phyloP scores from a whole-genome alignment of 208 protist species.

The Vickermania ingenoplastis region DNA sequence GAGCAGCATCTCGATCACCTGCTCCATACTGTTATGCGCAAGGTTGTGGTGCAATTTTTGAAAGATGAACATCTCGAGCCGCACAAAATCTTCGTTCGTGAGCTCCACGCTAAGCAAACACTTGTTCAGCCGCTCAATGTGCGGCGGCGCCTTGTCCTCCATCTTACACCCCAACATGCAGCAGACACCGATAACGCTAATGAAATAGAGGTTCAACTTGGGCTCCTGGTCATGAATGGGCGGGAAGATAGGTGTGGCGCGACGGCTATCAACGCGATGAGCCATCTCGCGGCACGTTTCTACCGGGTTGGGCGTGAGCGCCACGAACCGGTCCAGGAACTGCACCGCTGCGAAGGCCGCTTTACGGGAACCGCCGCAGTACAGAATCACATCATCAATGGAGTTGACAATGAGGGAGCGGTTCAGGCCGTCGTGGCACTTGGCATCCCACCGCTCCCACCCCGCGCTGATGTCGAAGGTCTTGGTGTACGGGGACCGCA shows the following conservation, averaged over 20 bases:
- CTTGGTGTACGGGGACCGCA: constrained; percentile 19
- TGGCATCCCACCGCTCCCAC: constrained; percentile 42
- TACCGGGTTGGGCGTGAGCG: constrained; percentile 7
- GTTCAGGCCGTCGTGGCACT: constrained; percentile 35
- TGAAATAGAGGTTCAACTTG: constrained; percentile 26
- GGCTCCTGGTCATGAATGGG: neutral
- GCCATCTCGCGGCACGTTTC: constrained; percentile 4
- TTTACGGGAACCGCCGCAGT: constrained; percentile 35
- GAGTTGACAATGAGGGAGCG: constrained; percentile 57
- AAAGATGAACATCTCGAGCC: constrained; percentile 32
- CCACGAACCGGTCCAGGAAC: constrained; percentile 64
- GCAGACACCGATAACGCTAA: constrained; percentile 61
- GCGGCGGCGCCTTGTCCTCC: constrained; percentile 55
- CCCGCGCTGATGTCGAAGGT: constrained; percentile 22
- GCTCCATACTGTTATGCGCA: constrained; percentile 23
- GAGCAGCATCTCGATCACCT: constrained; percentile 40
- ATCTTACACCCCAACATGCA: constrained; percentile 72
- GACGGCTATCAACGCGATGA: neutral
- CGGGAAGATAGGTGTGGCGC: neutral
- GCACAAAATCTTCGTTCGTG: constrained; percentile 32
- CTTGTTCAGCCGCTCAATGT: constrained; percentile 39
- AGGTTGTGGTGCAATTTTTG: constrained; percentile 13
- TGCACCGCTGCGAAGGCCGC: constrained; percentile 56
- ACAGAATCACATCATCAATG: constrained; percentile 61
- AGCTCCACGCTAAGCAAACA: constrained; percentile 39